phyloP scores from a whole-genome alignment of 805 yeast species.

The Ogataea naganishii region DNA sequence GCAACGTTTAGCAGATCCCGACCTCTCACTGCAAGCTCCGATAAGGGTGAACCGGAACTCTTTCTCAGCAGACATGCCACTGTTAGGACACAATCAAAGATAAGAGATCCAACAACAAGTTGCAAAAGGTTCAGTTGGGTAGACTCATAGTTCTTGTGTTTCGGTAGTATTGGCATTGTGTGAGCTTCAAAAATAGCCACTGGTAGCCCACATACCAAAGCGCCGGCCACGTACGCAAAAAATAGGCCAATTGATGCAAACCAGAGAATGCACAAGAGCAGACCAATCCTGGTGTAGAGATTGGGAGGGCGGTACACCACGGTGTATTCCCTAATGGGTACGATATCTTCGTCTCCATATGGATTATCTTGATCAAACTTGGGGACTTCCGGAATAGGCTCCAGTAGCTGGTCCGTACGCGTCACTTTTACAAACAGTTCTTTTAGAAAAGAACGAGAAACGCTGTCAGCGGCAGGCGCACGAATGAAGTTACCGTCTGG shows the following conservation, averaged over 20 bases:
- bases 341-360: conserved; percentile 25
- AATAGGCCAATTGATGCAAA: conserved; percentile 31
- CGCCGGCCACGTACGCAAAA: too few species aligned
- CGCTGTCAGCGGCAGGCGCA: conserved; percentile 79
- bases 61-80: too few species aligned
- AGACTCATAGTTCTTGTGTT: too few species aligned
- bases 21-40: too few species aligned
- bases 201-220: too few species aligned
- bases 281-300: conserved; percentile 51
- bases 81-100: too few species aligned
- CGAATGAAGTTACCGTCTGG: conserved; percentile 79
- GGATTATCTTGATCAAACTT: conserved; percentile 30
- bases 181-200: too few species aligned
- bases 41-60: too few species aligned
- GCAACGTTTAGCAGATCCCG: too few species aligned
- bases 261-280: conserved; percentile 36
- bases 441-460: conserved; percentile 54
- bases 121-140: too few species aligned
- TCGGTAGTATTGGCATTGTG: too few species aligned
- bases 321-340: conserved; percentile 37
- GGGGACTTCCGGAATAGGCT: conserved; percentile 29
- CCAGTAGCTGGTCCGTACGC: conserved; percentile 57
- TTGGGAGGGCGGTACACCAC: conserved; percentile 84
- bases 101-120: too few species aligned
- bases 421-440: conserved; percentile 78